phyloP scores from a whole-genome alignment of 768 basidiomycete species.

The Leccinellum luteum region DNA sequence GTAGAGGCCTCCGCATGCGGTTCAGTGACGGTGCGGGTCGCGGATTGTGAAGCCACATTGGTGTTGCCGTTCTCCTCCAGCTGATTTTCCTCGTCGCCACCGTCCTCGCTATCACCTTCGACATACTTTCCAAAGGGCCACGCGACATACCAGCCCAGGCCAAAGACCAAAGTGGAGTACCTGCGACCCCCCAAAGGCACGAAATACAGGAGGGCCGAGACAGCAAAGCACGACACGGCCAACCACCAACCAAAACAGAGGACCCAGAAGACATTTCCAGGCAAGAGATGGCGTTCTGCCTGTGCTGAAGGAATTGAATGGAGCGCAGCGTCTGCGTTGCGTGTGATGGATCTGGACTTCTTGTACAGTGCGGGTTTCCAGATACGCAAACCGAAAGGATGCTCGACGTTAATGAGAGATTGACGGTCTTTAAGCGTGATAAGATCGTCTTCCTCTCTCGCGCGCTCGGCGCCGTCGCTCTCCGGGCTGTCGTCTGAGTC shows the following conservation, averaged over 20 bases:
- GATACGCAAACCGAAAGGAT: slow-evolving; percentile 97
- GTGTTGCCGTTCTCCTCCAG: slow-evolving; percentile 18
- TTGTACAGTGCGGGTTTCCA: slow-evolving; percentile 99
- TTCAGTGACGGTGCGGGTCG: slow-evolving; percentile 42
- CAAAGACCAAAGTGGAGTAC: slow-evolving; percentile 84
- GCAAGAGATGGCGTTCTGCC: slow-evolving; percentile 88
- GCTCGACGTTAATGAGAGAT: slow-evolving; percentile 97
- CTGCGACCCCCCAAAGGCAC: slow-evolving; percentile 79
- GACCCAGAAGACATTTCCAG: slow-evolving; percentile 94
- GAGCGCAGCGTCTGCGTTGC: slow-evolving; percentile 91
- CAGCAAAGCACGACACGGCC: slow-evolving; percentile 60
- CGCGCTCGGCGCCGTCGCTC: slow-evolving; percentile 24
- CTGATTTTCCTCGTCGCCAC: slow-evolving; percentile 40
- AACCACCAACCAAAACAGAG: slow-evolving; percentile 94
- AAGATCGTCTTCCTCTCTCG: slow-evolving; percentile 65
- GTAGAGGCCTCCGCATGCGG: slow-evolving; percentile 11
- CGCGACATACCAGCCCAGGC: slow-evolving; percentile 92
- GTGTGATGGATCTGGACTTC: slow-evolving; percentile 94
- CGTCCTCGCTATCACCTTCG: slow-evolving; percentile 64
- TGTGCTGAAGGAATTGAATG: slow-evolving; percentile 91
- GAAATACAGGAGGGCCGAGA: slow-evolving; percentile 66
- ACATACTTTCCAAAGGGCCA: slow-evolving; percentile 99
- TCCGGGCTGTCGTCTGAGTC: slow-evolving; percentile 42
- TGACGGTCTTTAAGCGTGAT: slow-evolving; percentile 94
- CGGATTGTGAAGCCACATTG: slow-evolving; percentile 35